phyloP scores from a whole-genome alignment of 2,329 filamentous ascomycete genomes.

The Trichoderma atrobrunneum region DNA sequence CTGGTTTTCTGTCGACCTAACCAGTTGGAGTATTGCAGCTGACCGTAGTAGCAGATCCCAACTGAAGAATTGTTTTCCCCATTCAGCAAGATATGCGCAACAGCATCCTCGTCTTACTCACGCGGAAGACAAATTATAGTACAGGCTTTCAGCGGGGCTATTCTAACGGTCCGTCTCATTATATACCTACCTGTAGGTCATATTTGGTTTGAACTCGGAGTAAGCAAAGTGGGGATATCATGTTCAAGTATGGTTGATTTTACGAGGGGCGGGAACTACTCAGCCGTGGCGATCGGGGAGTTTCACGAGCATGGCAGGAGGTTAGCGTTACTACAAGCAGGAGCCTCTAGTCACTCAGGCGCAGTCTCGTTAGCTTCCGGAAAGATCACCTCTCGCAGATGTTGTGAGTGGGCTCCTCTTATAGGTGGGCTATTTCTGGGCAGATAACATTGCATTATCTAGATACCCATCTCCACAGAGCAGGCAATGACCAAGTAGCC shows the following conservation, averaged over 20 bases:
- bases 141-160: background rate
- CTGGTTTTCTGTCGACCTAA: too few species aligned
- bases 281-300: background rate
- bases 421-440: background rate
- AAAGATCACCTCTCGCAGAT: background rate
- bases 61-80: too few species aligned
- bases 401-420: background rate
- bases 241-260: background rate
- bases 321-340: background rate
- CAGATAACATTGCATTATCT: background rate
- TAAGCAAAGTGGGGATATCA: background rate
- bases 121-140: background rate
- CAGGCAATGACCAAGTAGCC: background rate
- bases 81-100: too few species aligned
- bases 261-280: background rate
- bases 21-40: too few species aligned
- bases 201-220: background rate
- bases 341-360: background rate
- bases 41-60: too few species aligned
- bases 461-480: background rate
- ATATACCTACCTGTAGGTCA: background rate
- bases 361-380: background rate
- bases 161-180: background rate
- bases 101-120: background rate
- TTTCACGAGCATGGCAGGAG: background rate